phyloP scores from a whole-genome alignment of 148 eudicot genomes.

The Salicornia ramosissima region DNA sequence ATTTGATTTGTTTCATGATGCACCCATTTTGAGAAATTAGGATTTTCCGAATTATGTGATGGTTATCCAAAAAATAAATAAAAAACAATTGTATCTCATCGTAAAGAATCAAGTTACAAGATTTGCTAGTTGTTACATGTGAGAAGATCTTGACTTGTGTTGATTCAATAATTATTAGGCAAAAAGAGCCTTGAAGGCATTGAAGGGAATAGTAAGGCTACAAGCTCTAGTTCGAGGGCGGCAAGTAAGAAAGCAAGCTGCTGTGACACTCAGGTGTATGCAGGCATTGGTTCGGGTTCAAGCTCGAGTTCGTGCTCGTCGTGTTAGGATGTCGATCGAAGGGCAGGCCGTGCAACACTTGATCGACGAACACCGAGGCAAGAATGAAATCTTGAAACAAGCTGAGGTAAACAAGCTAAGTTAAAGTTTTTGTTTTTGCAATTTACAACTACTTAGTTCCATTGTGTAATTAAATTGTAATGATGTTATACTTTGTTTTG shows the following conservation, averaged over 20 bases:
- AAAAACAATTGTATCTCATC: no score
- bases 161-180: conserved; percentile 36
- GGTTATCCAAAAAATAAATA: no score
- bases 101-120: background rate
- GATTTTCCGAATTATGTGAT: no score
- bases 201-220: conserved; percentile 83
- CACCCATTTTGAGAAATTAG: no score
- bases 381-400: conserved; percentile 59
- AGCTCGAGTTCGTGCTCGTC: conserved; percentile 90
- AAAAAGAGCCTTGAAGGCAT: conserved; percentile 81
- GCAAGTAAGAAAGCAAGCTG: conserved; percentile 93
- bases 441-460: no score
- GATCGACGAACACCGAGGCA: conserved; percentile 53
- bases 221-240: conserved; percentile 88
- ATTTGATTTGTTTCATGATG: no score
- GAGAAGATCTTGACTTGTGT: background rate
- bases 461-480: no score
- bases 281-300: conserved; percentile 98
- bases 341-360: conserved; percentile 86
- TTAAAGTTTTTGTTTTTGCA: no score
- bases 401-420: conserved; percentile 55
- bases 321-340: conserved; percentile 85
- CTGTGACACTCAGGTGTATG: conserved; percentile 93
- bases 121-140: background rate
- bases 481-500: no score